A percentile compares a stretch with the other conserved stretches of the same genome.
Evolutionary conservation across 352 stramenopile species (phyloP).

Genomic region (Achlya hypogyna): DNA sequence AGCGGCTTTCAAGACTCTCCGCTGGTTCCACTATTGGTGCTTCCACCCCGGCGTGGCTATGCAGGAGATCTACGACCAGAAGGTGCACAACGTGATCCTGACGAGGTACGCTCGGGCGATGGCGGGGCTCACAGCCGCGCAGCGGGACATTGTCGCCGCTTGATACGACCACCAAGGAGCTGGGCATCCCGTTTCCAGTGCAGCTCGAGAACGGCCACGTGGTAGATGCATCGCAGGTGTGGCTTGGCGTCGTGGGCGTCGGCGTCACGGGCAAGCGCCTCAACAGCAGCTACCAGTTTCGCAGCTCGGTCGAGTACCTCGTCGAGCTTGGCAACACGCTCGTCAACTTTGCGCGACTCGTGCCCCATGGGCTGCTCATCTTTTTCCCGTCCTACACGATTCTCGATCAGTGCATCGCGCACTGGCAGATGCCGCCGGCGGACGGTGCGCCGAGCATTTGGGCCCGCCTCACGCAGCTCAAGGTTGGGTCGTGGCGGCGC

Average conservation of each 20-base stretch:
- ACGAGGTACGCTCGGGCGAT: constrained; percentile 42
- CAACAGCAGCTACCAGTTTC: constrained; percentile 91
- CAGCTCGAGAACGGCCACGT: constrained; percentile 98
- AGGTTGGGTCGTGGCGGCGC: constrained; percentile 18
- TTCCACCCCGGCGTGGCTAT: constrained; percentile 96
- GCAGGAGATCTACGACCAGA: constrained; percentile 89
- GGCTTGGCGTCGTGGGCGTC: constrained; percentile 85
- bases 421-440: constrained; percentile 49
- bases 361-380: constrained; percentile 95
- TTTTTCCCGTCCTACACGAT: constrained; percentile 99
- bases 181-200: constrained; percentile 94
- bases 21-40: constrained; percentile 98
- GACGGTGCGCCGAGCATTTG: constrained; percentile 53
- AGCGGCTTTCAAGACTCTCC: constrained; percentile 32
- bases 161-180: constrained; percentile 92
- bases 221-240: constrained; percentile 85
- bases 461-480: constrained; percentile 65
- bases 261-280: constrained; percentile 90
- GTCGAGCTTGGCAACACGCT: constrained; percentile 95
- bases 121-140: not conserved
- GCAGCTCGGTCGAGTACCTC: constrained; percentile 91
- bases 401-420: constrained; percentile 79
- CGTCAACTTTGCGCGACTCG: constrained; percentile 87
- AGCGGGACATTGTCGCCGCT: constrained; percentile 97
- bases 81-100: constrained; percentile 82